Evolutionary conservation across 2,329 filamentous ascomycete species (phyloP).

Genomic region (Colletotrichum sp.): DNA sequence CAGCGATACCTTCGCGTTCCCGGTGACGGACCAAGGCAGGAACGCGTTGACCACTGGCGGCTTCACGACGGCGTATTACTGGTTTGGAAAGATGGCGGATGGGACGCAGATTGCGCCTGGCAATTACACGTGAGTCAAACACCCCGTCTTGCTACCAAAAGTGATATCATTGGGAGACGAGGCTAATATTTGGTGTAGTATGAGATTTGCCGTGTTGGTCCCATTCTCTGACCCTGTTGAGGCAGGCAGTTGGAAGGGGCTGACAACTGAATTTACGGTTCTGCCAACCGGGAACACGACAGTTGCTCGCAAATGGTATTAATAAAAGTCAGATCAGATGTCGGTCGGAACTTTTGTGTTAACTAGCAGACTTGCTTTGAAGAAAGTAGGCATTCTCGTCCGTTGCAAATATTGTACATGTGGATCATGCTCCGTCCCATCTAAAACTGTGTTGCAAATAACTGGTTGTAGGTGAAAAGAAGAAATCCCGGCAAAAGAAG

Average conservation of each 20-base stretch:
- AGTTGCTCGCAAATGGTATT: neutral
- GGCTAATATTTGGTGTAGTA: neutral
- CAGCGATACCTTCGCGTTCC: conserved; percentile 43
- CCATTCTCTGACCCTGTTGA: neutral
- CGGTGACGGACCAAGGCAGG: conserved; percentile 29
- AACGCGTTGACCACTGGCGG: conserved; percentile 33
- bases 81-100: conserved; percentile 48
- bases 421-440: no score
- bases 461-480: no score
- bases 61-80: conserved; percentile 36
- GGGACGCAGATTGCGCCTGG: conserved; percentile 43
- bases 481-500: neutral
- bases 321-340: neutral
- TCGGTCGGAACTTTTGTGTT: neutral
- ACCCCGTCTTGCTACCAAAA: no score
- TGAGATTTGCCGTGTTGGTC: conserved; percentile 7
- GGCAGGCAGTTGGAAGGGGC: conserved; percentile 4
- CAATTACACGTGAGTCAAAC: conserved; percentile 48
- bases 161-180: neutral
- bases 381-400: neutral
- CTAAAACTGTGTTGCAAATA: no score
- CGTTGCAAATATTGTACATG: neutral
- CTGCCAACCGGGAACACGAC: neutral
- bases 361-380: neutral
- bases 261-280: conserved; percentile 8